Evolutionary conservation across 768 basidiomycete genomes (phyloP), one percentile per base, ranked within the genome.

Genomic region (Daedaleopsis sinensis): DNA sequence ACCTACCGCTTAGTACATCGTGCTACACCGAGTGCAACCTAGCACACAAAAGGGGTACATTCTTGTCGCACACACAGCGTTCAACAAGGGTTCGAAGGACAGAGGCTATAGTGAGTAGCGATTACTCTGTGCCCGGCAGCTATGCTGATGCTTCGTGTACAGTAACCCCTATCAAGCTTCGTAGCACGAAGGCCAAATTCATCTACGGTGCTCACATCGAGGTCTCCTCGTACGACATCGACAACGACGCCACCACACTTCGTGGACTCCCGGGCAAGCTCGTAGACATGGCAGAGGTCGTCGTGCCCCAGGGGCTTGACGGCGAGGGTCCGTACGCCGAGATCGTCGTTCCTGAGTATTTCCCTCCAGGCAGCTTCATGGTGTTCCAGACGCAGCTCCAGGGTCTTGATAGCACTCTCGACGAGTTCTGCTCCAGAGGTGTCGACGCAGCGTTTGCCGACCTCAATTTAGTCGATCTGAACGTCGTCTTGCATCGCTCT

Each of bases 361-460:
- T 98, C 76, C 95, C 96, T n/a, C 95, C 96, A 0, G 96, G 96
- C 11, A 94, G 92, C 61, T 85, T 98, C 69, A 88, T 98, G 90
- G 68, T 99, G 19, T 98, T 98, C 70, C 86, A 89, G 70, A 97
- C 96, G 0, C 87, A 91, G 65, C 80, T 93, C 52, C 84, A 93
- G 66, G 87, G 88, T 23, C 76, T 90, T 58, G 91, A 94, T 59
- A 63, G 82, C 2, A 75, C 81, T 0, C 80, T 98, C 3, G 96
- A 97, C 62, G 71, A 72, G 2, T 86, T 91, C 67, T 96, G 94
- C 73, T 76, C 80, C 7, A 80, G 84, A 12, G 89, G 85, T 8
- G 91, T 87, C 0, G 84, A 87, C 18, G 85, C 85, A 46, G 91
- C 90, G 0, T 91, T 98, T 67, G 77, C 74, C 5, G 80, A 84